Evolutionary conservation across 2,329 filamentous ascomycete species (phyloP).

Genomic region (Xylaria polymorpha): DNA sequence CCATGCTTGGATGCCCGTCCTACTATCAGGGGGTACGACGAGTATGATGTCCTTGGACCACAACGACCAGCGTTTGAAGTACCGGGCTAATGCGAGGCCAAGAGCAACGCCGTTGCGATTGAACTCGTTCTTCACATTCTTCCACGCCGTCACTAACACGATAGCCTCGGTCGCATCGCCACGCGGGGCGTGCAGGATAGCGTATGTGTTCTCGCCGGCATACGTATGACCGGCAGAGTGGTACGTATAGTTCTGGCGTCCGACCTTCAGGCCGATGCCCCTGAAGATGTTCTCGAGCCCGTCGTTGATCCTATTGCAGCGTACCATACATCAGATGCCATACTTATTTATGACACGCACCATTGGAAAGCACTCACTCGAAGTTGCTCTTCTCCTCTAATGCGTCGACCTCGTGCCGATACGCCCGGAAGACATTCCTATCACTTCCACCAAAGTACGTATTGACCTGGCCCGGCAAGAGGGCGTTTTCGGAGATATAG

Average conservation of each 20-base stretch:
- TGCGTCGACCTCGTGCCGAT: constrained; percentile 81
- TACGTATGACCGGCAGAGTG: constrained; percentile 78
- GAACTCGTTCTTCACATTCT: constrained; percentile 78
- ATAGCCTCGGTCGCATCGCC: constrained; percentile 98
- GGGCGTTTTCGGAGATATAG: constrained; percentile 97
- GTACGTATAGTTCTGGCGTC: constrained; percentile 89
- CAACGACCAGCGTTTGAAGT: constrained; percentile 97
- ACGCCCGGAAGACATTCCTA: constrained; percentile 92
- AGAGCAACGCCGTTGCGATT: constrained; percentile 91
- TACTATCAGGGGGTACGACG: constrained; percentile 87
- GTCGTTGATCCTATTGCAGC: constrained; percentile 67
- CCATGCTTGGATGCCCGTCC: constrained; percentile 93
- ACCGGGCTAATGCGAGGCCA: constrained; percentile 86
- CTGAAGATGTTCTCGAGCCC: constrained; percentile 80
- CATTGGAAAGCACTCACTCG: constrained; percentile 56
- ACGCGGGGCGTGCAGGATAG: constrained; percentile 89
- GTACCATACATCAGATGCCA: constrained; percentile 26
- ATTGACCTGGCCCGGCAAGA: constrained; percentile 95
- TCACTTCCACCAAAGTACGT: constrained; percentile 98
- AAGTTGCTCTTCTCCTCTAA: constrained; percentile 65
- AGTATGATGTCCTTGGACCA: constrained; percentile 99
- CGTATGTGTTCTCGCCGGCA: constrained; percentile 90
- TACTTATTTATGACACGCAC: neutral
- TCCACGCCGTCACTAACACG: constrained; percentile 90
- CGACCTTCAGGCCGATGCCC: constrained; percentile 85